Conservation (phyloP, 2,329 filamentous ascomycete genomes). For the Lecanicillium sp. region DNA sequence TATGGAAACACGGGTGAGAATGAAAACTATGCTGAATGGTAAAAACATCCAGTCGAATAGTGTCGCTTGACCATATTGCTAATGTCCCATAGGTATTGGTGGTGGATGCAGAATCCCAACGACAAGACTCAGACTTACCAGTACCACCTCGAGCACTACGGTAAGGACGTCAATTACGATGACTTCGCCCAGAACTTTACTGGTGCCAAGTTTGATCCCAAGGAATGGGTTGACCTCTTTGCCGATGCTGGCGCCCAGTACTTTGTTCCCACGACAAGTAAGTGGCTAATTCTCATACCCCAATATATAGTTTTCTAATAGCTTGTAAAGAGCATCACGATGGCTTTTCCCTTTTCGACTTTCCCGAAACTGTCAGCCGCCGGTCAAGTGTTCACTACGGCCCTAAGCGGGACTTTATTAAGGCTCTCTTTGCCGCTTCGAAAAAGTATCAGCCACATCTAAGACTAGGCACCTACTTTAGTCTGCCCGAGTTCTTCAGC, state of each 20-base stretch:
- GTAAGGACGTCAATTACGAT: conserved; percentile 43
- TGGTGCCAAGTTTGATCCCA: conserved; percentile 38
- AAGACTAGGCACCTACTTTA: conserved; percentile 38
- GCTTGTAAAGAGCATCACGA: conserved; percentile 36
- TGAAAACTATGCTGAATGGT: conserved; percentile 36
- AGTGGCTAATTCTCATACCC: conserved; percentile 7
- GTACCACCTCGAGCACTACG: conserved; percentile 42
- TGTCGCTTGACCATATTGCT: too few relatives aligned
- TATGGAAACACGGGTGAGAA: conserved; percentile 39
- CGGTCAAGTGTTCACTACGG: conserved; percentile 29
- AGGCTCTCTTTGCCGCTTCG: conserved; percentile 35
- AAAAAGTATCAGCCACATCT: conserved; percentile 30
- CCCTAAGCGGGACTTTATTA: conserved; percentile 30
- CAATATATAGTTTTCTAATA: not conserved
- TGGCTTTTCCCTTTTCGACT: conserved; percentile 33
- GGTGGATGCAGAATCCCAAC: conserved; percentile 4
- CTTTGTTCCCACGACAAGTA: conserved; percentile 34
- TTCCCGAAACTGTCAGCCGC: conserved; percentile 27
- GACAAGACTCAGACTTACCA: conserved; percentile 24
- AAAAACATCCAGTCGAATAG: not conserved
- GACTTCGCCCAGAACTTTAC: conserved; percentile 48
- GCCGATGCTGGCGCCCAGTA: conserved; percentile 42
- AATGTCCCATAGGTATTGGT: conserved; percentile 10
- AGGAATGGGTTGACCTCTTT: conserved; percentile 45
- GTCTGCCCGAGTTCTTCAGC: conserved; percentile 41